Percentiles rank a stretch among this genome's conserved stretches.
These are phyloP conservation scores for Hyaloscypha bicolor DNA, from an alignment of 495 filamentous ascomycete genomes.

Conservation along the genomic window DNA sequence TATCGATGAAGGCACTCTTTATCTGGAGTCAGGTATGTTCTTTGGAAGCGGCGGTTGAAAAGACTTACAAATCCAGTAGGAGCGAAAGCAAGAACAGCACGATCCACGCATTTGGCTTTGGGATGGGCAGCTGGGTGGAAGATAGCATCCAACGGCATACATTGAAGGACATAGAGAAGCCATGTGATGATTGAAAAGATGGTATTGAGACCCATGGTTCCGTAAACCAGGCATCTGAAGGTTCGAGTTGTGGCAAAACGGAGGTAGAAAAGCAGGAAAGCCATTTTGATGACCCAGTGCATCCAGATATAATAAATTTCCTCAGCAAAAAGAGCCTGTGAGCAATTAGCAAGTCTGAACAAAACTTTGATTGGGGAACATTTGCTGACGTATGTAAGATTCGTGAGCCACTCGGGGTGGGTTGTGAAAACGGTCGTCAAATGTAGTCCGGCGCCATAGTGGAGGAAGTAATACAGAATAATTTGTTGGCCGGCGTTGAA, in stretches of 20 bases:
- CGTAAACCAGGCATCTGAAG: slow-evolving; percentile 40
- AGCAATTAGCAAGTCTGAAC: slow-evolving; percentile 22
- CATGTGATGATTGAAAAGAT: slow-evolving; percentile 40
- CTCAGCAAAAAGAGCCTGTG: slow-evolving; percentile 35
- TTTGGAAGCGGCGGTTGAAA: slow-evolving; percentile 40
- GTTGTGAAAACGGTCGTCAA: slow-evolving; percentile 36
- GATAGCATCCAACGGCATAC: slow-evolving; percentile 19
- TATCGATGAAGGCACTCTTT: slow-evolving; percentile 42
- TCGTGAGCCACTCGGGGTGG: neutral
- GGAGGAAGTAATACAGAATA: slow-evolving; percentile 23
- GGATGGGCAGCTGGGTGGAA: slow-evolving; percentile 36
- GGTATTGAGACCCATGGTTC: slow-evolving; percentile 38
- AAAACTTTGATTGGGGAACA: neutral
- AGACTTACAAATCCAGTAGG: slow-evolving; percentile 27
- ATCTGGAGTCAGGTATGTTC: slow-evolving; percentile 28
- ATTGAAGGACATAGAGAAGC: slow-evolving; percentile 24
- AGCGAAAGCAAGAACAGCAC: slow-evolving; percentile 31
- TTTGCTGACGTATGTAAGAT: slow-evolving; percentile 21
- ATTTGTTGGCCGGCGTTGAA: slow-evolving; percentile 10
- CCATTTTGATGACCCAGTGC: slow-evolving; percentile 44
- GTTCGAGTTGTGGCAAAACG: slow-evolving; percentile 44
- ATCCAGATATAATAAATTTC: slow-evolving; percentile 43
- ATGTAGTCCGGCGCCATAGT: slow-evolving; percentile 39
- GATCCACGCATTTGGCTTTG: slow-evolving; percentile 38
- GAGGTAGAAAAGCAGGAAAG: slow-evolving; percentile 51